These are phyloP conservation scores for Xanthoconium separans DNA, from an alignment of 1,284 basidiomycete species.

Conservation along the genomic window DNA sequence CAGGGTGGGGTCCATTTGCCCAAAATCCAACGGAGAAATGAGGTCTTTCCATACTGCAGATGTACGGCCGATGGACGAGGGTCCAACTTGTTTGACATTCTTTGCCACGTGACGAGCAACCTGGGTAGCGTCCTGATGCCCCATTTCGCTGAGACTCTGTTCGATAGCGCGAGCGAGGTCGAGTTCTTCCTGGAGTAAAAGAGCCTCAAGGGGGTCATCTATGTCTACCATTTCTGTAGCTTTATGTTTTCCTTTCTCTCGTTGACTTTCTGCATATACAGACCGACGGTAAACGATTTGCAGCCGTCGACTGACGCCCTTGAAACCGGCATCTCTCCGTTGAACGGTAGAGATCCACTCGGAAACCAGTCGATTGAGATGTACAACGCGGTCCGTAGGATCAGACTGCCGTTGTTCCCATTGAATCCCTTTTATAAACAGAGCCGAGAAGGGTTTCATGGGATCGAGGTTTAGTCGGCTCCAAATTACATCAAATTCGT, in stretches of 20 bases:
- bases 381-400: slow-evolving; percentile 8
- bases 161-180: slow-evolving; percentile 74
- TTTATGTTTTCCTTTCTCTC: background rate
- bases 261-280: background rate
- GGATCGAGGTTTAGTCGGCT: slow-evolving; percentile 48
- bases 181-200: slow-evolving; percentile 34
- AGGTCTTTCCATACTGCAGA: slow-evolving; percentile 14
- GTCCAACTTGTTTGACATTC: slow-evolving; percentile 10
- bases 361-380: slow-evolving; percentile 34
- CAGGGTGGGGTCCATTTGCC: slow-evolving; percentile 10
- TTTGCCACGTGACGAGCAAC: slow-evolving; percentile 10
- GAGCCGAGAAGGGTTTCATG: slow-evolving; percentile 46
- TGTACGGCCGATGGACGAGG: slow-evolving; percentile 4
- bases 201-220: slow-evolving; percentile 20
- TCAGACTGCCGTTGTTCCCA: slow-evolving; percentile 39
- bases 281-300: slow-evolving; percentile 32
- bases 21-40: slow-evolving; percentile 2
- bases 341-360: slow-evolving; percentile 34
- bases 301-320: slow-evolving; percentile 25
- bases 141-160: slow-evolving; percentile 51
- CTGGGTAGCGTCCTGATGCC: slow-evolving; percentile 30
- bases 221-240: slow-evolving; percentile 10
- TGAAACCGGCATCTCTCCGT: slow-evolving; percentile 5
- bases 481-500: slow-evolving; percentile 62
- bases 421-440: slow-evolving; percentile 54